Base-by-base conservation (phyloP, 2,329 filamentous ascomycete species). In the Bertia moriformis region DNA sequence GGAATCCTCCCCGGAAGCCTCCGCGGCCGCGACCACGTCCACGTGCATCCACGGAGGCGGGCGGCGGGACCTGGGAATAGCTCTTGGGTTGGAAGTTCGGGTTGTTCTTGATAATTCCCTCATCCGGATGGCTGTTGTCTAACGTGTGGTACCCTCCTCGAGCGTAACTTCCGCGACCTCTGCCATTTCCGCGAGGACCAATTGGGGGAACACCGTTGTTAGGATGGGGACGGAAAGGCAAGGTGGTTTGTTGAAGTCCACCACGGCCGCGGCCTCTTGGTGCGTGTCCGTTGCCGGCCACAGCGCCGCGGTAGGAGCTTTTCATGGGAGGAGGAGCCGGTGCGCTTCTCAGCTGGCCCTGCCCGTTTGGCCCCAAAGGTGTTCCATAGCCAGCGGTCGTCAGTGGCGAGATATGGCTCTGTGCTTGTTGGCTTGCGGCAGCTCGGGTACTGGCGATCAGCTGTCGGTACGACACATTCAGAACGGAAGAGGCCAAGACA, bases 381-480 rank as follows among this genome's bases (percentile, higher is more conserved):
- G 13, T 15, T 7, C 32, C 32, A 18, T 35, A 35, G 12, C 65
- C 65, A 27, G 54, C 50, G 41, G 63, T 60, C 10, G 69, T 62
- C 0, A 66, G 72, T 44, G 76, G 62, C 1, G 71, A 66, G 12
- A 66, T 65, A 14, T 62, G 49, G 3, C 63, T 61, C 30, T 52
- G 58, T 46, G 64, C 65, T 35, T 66, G 65, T 35, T 35, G 32
- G 44, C 73, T 70, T 51, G 66, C 52, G 39, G 64, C 61, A 32
- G 71, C 65, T 53, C 73, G 72, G 38, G 82, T 74, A 42, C 71
- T 70, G 43, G 75, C 79, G 32, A 93, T 66, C 15, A 94, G 71
- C 61, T 98, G 91, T 49, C 73, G 80, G 51, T 88, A 69, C 1
- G 79, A 80, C 41, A 93, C 66, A 60, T 98, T 98, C 22, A 98